These are phyloP conservation scores for Skeletonema menzelii DNA, from an alignment of 108 stramenopile genomes.

Conservation along the genomic window DNA sequence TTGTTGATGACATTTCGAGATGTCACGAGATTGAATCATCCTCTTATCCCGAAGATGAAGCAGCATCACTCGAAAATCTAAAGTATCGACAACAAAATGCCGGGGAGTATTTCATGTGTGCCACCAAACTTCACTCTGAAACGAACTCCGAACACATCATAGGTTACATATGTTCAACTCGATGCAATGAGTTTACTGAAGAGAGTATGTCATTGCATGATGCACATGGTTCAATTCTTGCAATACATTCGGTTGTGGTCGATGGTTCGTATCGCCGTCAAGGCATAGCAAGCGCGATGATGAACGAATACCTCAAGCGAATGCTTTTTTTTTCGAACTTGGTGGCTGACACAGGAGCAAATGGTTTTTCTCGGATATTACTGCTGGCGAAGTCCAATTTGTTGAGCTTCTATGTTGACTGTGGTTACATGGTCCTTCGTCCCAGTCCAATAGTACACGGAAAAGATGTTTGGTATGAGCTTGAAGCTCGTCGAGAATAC, in stretches of 20 bases:
- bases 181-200: conserved; percentile 59
- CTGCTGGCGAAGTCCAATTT: conserved; percentile 71
- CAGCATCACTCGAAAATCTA: conserved; percentile 56
- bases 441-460: conserved; percentile 78
- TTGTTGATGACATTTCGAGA: conserved; percentile 29
- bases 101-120: conserved; percentile 36
- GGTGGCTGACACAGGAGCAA: conserved; percentile 5
- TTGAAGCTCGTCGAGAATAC: conserved; percentile 32
- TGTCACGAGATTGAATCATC: conserved; percentile 53
- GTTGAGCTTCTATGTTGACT: conserved; percentile 71
- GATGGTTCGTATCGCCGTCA: conserved; percentile 31
- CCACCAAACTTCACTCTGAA: conserved; percentile 44
- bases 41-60: conserved; percentile 74
- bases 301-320: conserved; percentile 39
- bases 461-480: conserved; percentile 79
- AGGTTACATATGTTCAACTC: conserved; percentile 74
- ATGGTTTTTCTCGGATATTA: conserved; percentile 10
- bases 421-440: conserved; percentile 68
- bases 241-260: conserved; percentile 77
- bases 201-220: conserved; percentile 73
- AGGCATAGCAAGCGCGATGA: conserved; percentile 45
- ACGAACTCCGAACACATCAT: conserved; percentile 54
- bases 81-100: conserved; percentile 48
- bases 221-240: conserved; percentile 57
- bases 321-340: conserved; percentile 13